Evolutionary conservation across 2,329 filamentous ascomycete genomes (phyloP).

Genomic region (Trichoderma sp.): DNA sequence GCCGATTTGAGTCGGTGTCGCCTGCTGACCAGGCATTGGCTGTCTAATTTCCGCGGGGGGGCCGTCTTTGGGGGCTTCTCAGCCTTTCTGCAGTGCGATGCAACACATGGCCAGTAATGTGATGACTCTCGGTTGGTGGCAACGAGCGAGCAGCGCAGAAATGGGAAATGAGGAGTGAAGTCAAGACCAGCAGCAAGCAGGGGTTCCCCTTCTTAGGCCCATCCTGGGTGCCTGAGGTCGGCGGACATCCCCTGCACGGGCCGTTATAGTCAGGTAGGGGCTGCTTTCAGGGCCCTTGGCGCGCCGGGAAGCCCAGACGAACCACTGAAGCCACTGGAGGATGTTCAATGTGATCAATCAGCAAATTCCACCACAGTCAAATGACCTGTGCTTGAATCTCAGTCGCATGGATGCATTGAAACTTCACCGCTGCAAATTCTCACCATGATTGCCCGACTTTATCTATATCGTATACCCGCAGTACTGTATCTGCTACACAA

Average conservation of each 20-base stretch:
- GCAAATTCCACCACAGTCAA: background rate
- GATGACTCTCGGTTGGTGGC: background rate
- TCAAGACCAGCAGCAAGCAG: background rate
- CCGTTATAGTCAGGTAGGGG: background rate
- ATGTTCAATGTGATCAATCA: background rate
- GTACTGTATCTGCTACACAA: background rate
- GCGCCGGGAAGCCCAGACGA: background rate
- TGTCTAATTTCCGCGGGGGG: constrained; percentile 16
- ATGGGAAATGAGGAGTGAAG: constrained; percentile 11
- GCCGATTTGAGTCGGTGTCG: constrained; percentile 8
- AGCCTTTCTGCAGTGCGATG: constrained; percentile 9
- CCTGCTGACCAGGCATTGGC: constrained; percentile 5
- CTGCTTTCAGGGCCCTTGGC: background rate
- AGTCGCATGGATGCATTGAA: background rate
- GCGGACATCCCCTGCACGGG: background rate
- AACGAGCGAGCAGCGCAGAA: background rate
- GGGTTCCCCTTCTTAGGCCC: background rate
- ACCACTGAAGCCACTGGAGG: background rate
- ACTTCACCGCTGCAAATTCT: background rate
- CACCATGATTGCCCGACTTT: background rate
- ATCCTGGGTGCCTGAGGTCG: background rate
- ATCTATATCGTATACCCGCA: background rate
- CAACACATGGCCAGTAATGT: constrained; percentile 6
- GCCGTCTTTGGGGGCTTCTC: constrained; percentile 6
- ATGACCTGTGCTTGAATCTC: background rate